Percentiles rank a stretch among this genome's conserved stretches.
Evolutionary conservation across 139 green algal genomes (phyloP).

Genomic region (Picochlorum costavermella): DNA sequence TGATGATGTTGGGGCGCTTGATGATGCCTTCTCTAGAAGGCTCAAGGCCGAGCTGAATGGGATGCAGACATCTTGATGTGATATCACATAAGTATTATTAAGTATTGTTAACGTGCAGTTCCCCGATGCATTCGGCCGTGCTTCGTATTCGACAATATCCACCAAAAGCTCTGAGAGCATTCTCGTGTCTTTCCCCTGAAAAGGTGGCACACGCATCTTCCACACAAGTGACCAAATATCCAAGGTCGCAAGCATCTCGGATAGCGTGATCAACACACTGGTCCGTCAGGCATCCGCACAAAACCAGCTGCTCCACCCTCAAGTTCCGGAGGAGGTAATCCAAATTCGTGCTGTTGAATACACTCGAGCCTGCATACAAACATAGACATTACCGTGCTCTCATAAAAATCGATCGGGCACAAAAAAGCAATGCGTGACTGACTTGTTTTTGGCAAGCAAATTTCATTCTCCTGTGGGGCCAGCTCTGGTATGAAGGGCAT

Average conservation of each 20-base stretch:
- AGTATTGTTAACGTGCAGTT: slow-evolving; percentile 26
- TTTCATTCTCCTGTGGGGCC: slow-evolving; percentile 41
- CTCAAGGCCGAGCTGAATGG: slow-evolving; percentile 26
- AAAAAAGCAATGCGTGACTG: too few species aligned
- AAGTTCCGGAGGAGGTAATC: slow-evolving; percentile 45
- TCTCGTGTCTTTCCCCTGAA: slow-evolving; percentile 32
- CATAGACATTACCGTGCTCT: too few species aligned
- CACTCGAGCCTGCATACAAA: slow-evolving; percentile 12
- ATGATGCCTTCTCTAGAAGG: slow-evolving; percentile 35
- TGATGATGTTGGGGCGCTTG: slow-evolving; percentile 22
- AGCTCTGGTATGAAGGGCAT: slow-evolving; percentile 39
- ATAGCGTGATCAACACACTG: slow-evolving; percentile 67
- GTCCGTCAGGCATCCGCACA: slow-evolving; percentile 57
- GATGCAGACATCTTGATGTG: neutral
- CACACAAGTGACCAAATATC: slow-evolving; percentile 49
- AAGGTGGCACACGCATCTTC: slow-evolving; percentile 45
- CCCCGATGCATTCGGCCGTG: slow-evolving; percentile 28
- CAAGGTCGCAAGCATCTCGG: slow-evolving; percentile 52
- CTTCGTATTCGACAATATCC: slow-evolving; percentile 54
- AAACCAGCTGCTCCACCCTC: slow-evolving; percentile 38
- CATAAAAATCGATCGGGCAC: too few species aligned
- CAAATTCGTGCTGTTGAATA: slow-evolving; percentile 57
- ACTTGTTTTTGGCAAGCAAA: slow-evolving; percentile 60
- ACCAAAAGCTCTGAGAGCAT: slow-evolving; percentile 24
- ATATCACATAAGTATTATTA: neutral